A percentile compares a stretch with the other conserved stretches of the same genome.
Conservation (phyloP, 805 yeast species). For the Candida glaebosa region DNA sequence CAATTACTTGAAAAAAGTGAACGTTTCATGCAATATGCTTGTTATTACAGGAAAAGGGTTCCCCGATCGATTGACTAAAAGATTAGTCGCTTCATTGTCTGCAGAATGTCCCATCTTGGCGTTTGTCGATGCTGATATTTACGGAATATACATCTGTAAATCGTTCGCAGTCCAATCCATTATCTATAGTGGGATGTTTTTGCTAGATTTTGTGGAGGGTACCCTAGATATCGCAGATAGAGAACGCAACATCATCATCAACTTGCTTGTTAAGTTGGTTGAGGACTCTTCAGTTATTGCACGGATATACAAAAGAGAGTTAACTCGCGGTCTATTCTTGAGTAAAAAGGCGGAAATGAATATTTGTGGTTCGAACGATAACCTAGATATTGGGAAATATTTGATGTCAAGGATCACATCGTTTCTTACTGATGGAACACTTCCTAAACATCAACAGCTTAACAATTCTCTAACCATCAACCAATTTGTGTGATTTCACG, state of each 20-base stretch:
- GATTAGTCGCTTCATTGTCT: background rate
- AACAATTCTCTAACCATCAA: too few species aligned
- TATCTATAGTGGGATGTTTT: conserved; percentile 37
- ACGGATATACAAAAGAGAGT: conserved; percentile 37
- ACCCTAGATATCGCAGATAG: conserved; percentile 15
- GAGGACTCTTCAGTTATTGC: background rate
- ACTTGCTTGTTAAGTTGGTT: conserved; percentile 8
- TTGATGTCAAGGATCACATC: conserved; percentile 7
- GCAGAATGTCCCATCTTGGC: conserved; percentile 36
- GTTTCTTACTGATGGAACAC: too few species aligned
- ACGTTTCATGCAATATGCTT: conserved; percentile 7
- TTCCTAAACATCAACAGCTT: too few species aligned
- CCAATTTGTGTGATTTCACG: conserved; percentile 4
- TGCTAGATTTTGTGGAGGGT: conserved; percentile 36
- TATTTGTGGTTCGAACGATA: conserved; percentile 16
- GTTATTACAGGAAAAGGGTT: conserved; percentile 64
- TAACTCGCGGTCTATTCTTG: conserved; percentile 51
- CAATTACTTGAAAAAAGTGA: conserved; percentile 11
- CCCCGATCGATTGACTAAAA: conserved; percentile 53
- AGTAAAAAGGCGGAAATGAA: conserved; percentile 59
- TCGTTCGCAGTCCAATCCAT: conserved; percentile 30
- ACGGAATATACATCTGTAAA: conserved; percentile 52
- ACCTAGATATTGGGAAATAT: conserved; percentile 5
- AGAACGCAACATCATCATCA: conserved; percentile 18
- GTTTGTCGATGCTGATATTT: conserved; percentile 62